Percentiles rank a stretch among this genome's conserved stretches.
These are phyloP conservation scores for Fomitopsis schrenkii DNA, from an alignment of 1,284 basidiomycete genomes.

Conservation along the genomic window DNA sequence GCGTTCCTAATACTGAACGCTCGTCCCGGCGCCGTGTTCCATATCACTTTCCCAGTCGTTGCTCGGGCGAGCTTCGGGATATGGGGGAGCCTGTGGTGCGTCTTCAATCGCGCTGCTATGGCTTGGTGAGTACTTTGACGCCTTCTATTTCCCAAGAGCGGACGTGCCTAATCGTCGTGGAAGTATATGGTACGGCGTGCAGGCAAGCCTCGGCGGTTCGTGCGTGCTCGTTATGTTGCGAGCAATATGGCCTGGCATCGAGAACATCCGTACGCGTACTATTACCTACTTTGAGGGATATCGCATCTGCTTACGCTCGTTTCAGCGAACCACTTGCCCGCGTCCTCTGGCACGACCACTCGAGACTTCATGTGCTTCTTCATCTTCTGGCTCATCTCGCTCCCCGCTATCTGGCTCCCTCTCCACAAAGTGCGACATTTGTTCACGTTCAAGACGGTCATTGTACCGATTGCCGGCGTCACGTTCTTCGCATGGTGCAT, in stretches of 20 bases:
- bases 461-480: constrained; percentile 75
- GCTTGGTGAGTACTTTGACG: constrained; percentile 50
- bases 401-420: constrained; percentile 79
- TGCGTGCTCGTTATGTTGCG: constrained; percentile 73
- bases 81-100: constrained; percentile 81
- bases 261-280: constrained; percentile 54
- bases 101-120: constrained; percentile 78
- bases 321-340: constrained; percentile 62
- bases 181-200: constrained; percentile 78
- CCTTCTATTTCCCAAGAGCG: background rate
- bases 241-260: constrained; percentile 71
- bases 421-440: constrained; percentile 82
- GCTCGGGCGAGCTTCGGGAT: constrained; percentile 75
- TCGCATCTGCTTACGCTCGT: background rate
- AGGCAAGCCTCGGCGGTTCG: constrained; percentile 77
- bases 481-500: constrained; percentile 83
- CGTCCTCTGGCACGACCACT: constrained; percentile 65
- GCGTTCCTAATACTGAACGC: constrained; percentile 79
- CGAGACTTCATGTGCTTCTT: constrained; percentile 80
- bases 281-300: background rate
- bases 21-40: constrained; percentile 74
- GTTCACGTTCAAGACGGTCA: constrained; percentile 77
- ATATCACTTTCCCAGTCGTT: constrained; percentile 80
- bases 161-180: background rate
- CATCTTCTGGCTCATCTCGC: constrained; percentile 80